Evolutionary conservation across 2,329 filamentous ascomycete genomes (phyloP).

Genomic region (Stagonosporopsis chrysanthemi): DNA sequence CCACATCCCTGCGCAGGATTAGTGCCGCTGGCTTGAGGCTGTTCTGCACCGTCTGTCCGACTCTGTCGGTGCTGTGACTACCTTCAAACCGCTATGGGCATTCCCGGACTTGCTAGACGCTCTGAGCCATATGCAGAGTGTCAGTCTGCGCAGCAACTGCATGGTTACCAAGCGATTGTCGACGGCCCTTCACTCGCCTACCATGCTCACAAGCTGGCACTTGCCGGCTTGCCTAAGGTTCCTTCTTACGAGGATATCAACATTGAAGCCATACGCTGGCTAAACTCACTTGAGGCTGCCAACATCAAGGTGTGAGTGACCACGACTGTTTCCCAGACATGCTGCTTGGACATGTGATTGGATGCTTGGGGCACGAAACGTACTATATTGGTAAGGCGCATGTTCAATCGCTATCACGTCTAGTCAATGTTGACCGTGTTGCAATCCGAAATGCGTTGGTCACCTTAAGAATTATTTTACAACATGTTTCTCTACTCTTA

Average conservation of each 20-base stretch:
- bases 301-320: constrained; percentile 68
- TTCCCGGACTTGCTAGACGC: constrained; percentile 41
- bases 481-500: background rate
- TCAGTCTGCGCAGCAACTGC: constrained; percentile 30
- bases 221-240: constrained; percentile 40
- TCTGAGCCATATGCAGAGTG: constrained; percentile 43
- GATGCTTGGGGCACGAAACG: constrained; percentile 2
- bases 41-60: constrained; percentile 1
- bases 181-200: constrained; percentile 84
- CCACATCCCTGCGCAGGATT: constrained; percentile 14
- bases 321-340: constrained; percentile 21
- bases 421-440: background rate
- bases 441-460: background rate
- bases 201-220: constrained; percentile 65
- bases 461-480: background rate
- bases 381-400: constrained; percentile 15
- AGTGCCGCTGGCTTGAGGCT: constrained; percentile 9
- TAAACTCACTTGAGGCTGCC: constrained; percentile 64
- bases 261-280: constrained; percentile 61
- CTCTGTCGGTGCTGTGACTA: constrained; percentile 19
- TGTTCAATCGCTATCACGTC: constrained; percentile 20
- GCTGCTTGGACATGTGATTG: background rate
- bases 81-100: constrained; percentile 38
- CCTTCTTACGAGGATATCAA: constrained; percentile 68
- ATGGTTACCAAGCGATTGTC: constrained; percentile 57